A percentile compares a stretch with the other conserved stretches of the same genome.
Conservation (phyloP, 768 basidiomycete species). For the Lactarius sp. region DNA sequence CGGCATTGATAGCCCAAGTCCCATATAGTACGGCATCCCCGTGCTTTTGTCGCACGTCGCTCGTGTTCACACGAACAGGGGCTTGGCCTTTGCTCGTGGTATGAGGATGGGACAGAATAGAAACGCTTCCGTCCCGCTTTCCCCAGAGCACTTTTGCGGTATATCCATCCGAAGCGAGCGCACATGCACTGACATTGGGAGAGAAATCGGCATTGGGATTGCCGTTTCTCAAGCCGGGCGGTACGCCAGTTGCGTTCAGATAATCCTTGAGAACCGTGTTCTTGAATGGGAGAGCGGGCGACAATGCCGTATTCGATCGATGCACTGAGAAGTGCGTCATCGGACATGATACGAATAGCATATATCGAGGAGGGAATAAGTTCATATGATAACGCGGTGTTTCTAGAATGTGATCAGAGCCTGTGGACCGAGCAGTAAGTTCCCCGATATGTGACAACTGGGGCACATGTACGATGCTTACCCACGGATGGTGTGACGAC, state of each 20-base stretch:
- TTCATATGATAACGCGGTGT: conserved; percentile 53
- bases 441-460: not conserved
- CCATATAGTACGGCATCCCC: conserved; percentile 53
- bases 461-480: conserved; percentile 31
- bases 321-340: conserved; percentile 50
- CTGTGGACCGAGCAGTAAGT: conserved; percentile 35
- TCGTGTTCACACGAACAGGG: conserved; percentile 44
- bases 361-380: conserved; percentile 58
- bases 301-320: conserved; percentile 68
- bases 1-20: conserved; percentile 42
- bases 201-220: conserved; percentile 75
- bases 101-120: conserved; percentile 50
- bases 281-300: conserved; percentile 66
- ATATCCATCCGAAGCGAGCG: conserved; percentile 55
- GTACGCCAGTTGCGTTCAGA: conserved; percentile 57
- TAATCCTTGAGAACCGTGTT: conserved; percentile 68
- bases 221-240: conserved; percentile 55
- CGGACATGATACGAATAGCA: conserved; percentile 55
- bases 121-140: conserved; percentile 60
- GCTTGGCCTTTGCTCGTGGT: conserved; percentile 53
- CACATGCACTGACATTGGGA: conserved; percentile 58
- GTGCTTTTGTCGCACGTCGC: conserved; percentile 55
- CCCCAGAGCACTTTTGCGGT: conserved; percentile 74
- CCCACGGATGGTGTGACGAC: conserved; percentile 51
- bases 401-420: conserved; percentile 65